Conservation (phyloP, 2,329 filamentous ascomycete species). For the Emmonsia crescens region DNA sequence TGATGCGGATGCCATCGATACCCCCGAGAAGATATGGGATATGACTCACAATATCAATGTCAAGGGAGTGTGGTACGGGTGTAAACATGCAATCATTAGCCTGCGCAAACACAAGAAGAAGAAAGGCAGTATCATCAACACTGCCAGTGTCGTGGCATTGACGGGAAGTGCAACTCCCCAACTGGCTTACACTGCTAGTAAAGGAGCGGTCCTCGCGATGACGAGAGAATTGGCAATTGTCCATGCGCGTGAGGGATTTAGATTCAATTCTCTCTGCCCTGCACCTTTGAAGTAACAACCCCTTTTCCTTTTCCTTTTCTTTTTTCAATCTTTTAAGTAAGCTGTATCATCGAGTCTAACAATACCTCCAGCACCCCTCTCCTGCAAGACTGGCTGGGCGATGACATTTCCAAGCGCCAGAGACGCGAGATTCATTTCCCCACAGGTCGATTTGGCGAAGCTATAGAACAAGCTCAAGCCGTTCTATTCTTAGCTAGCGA, state of each 20-base stretch:
- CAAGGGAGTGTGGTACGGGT: constrained; percentile 95
- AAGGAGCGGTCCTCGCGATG: constrained; percentile 82
- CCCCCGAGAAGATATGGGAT: constrained; percentile 86
- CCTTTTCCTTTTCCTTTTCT: not conserved
- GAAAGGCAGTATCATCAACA: constrained; percentile 79
- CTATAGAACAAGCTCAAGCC: constrained; percentile 84
- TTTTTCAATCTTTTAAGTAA: not conserved
- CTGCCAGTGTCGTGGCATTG: constrained; percentile 76
- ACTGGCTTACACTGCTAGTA: constrained; percentile 85
- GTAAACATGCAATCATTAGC: constrained; percentile 79
- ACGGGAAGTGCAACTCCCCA: constrained; percentile 82
- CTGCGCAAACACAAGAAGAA: constrained; percentile 71
- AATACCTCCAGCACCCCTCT: constrained; percentile 55
- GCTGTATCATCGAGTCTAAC: not conserved
- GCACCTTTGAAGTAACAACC: constrained; percentile 63
- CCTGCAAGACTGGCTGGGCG: constrained; percentile 85
- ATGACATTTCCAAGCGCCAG: constrained; percentile 68
- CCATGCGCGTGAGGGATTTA: constrained; percentile 76
- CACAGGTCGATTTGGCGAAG: constrained; percentile 76
- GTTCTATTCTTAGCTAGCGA: constrained; percentile 81
- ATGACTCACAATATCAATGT: constrained; percentile 90
- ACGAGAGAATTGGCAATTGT: constrained; percentile 87
- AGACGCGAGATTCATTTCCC: constrained; percentile 86
- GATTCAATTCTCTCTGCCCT: constrained; percentile 85
- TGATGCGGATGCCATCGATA: constrained; percentile 69